These are phyloP conservation scores for Lentinula novae-zelandiae DNA, from an alignment of 1,284 basidiomycete species.

Conservation along the genomic window DNA sequence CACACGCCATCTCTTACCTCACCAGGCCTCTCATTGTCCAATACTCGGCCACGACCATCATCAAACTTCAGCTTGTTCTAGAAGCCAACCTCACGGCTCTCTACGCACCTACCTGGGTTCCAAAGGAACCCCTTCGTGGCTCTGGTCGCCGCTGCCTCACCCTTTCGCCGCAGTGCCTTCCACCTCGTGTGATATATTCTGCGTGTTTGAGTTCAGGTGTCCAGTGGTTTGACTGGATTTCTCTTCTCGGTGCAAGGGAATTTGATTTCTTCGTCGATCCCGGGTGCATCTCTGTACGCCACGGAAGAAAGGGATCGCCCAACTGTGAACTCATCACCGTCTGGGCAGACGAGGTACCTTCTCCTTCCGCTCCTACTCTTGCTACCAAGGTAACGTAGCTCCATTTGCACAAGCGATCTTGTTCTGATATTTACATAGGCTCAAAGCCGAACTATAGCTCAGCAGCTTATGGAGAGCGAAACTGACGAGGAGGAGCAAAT, in stretches of 20 bases:
- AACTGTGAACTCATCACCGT: conserved; percentile 48
- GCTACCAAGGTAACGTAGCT: conserved; percentile 14
- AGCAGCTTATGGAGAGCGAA: conserved; percentile 66
- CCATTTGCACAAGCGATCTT: background rate
- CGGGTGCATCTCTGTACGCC: conserved; percentile 65
- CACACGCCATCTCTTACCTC: conserved; percentile 69
- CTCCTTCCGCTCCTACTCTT: conserved; percentile 21
- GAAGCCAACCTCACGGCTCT: conserved; percentile 66
- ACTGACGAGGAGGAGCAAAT: conserved; percentile 65
- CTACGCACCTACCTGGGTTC: conserved; percentile 62
- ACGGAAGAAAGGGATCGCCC: conserved; percentile 34
- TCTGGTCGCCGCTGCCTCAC: conserved; percentile 72
- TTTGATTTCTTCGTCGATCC: conserved; percentile 79
- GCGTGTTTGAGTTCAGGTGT: conserved; percentile 65
- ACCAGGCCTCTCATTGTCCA: conserved; percentile 55
- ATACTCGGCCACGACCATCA: conserved; percentile 54
- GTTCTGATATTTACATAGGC: conserved; percentile 12
- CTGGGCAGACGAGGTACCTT: conserved; percentile 55
- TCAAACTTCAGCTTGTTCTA: conserved; percentile 64
- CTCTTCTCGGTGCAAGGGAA: conserved; percentile 59
- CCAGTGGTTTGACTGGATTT: conserved; percentile 76
- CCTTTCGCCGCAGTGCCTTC: conserved; percentile 61
- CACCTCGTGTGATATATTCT: conserved; percentile 65
- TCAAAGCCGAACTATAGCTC: conserved; percentile 59
- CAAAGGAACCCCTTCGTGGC: conserved; percentile 57